Percentiles rank a stretch among this genome's conserved stretches.
phyloP scores from a whole-genome alignment of 768 basidiomycete species.

The Hysterangium stoloniferum region DNA sequence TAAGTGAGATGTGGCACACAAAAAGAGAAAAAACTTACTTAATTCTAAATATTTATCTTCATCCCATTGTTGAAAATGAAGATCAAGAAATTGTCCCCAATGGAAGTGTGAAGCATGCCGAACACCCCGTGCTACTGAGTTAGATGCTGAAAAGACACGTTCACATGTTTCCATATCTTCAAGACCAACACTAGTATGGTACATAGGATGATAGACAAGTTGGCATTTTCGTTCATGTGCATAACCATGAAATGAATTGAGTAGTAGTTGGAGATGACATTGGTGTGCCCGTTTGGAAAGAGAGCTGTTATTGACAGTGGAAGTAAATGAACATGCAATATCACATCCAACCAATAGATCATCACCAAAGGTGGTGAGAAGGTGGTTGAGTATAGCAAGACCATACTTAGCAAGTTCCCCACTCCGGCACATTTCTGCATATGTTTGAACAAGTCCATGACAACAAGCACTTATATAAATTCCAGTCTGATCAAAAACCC shows the following conservation, averaged over 20 bases:
- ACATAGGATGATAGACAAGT: constrained; percentile 25
- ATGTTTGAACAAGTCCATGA: constrained; percentile 25
- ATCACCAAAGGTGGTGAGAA: constrained; percentile 17
- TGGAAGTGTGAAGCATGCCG: constrained; percentile 24
- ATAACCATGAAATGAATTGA: constrained; percentile 19
- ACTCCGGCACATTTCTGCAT: constrained; percentile 27
- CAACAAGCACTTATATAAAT: constrained; percentile 30
- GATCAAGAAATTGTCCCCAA: constrained; percentile 23
- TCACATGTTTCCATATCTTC: constrained; percentile 30
- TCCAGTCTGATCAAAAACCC: constrained; percentile 30
- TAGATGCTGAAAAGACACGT: constrained; percentile 25
- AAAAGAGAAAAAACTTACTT: constrained; percentile 12
- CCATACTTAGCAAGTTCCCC: constrained; percentile 29
- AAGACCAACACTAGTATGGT: constrained; percentile 24
- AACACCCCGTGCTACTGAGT: constrained; percentile 16
- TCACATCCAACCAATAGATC: constrained; percentile 19
- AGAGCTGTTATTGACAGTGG: constrained; percentile 14
- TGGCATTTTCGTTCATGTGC: constrained; percentile 23
- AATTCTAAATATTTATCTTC: constrained; percentile 27
- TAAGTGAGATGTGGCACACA: background rate
- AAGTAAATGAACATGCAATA: constrained; percentile 22
- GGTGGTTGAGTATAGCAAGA: constrained; percentile 18
- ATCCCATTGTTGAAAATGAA: constrained; percentile 27
- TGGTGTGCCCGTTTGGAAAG: constrained; percentile 3
- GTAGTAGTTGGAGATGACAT: constrained; percentile 9